Evolutionary conservation across 2,329 filamentous ascomycete species (phyloP), one percentile per base, ranked within the genome.

Genomic region (Neoascochyta sp.): DNA sequence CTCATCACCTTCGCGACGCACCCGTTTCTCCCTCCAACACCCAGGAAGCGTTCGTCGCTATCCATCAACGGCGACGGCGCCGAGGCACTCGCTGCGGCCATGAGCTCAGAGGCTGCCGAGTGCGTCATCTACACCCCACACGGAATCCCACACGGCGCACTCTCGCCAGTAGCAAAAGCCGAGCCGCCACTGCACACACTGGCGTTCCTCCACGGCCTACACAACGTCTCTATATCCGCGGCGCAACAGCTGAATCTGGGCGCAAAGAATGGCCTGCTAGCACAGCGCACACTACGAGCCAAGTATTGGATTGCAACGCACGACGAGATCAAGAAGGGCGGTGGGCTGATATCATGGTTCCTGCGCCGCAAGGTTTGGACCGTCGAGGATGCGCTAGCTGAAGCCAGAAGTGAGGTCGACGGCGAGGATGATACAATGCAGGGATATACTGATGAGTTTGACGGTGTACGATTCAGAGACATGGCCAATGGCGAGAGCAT

Each of bases 241-340:
- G 57, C 63, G 12, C 71, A 75, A 48, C 78, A 81, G 53, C 62
- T 81, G 18, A 83, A 83, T 39, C 68, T 82, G 10, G 80, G 80
- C 2, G 79, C 71, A 0, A 64, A 74, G 36, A 83, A 82, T 46
- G 80, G 75, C 0, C 57, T 81, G 10, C 64, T 72, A 34, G 74
- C 75, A 3, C 76, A 76, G 35, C 57, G 67, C 10, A 57, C 70
- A 4, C 57, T 75, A 16, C 62, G 67, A 2, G 74, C 76, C 0
- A 71, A 65, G 42, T 83, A 82, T 46, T 83, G 79, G 80, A 60
- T 83, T 11, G 71, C 70, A 0, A 83, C 80, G 15, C 79, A 83
- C 44, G 78, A 81, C 42, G 79, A 82, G 54, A 63, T 74, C 4
- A 82, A 82, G 57, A 69, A 57, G 30, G 78, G 76, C 1, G 69